Evolutionary conservation across 2,329 filamentous ascomycete genomes (phyloP), one percentile per base, ranked within the genome.

Genomic region (Exophiala phaeomuriformis): DNA sequence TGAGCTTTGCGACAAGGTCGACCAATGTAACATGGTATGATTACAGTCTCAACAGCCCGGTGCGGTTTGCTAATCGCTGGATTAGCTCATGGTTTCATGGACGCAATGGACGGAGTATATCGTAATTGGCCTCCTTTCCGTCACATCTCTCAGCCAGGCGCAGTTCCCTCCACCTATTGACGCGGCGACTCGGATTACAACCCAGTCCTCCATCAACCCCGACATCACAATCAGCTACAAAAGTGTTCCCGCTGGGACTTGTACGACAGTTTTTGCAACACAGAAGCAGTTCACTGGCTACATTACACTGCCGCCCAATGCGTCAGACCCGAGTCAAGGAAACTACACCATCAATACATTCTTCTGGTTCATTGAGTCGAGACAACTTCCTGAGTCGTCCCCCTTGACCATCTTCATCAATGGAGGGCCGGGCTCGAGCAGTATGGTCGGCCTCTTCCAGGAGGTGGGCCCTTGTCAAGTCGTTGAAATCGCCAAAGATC

Each of bases 251-350:
- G 67, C 72, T 5, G 81, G 79, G 43, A 82, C 78, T 8, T 88
- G 85, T 67, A 77, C 73, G 44, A 87, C 85, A 1, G 79, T 78
- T 5, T 86, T 85, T 63, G 65, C 74, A 42, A 74, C 72, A 1
- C 85, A 88, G 67, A 77, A 82, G 66, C 85, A 88, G 66, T 86
- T 83, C 64, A 80, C 82, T 3, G 85, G 85, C 63, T 87, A 85
- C 77, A 80, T 88, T 52, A 76, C 71, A 49, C 68, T 87, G 3
- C 80, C 82, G 3, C 64, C 66, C n/a, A 63, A 61, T 36, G 57
- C 62, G 29, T 56, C 66, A 27, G 53, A 61, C 29, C 64, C 65
- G 5, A 63, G 58, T 33, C 65, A 66, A 57, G 64, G 66, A 44
- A 66, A 68, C 44, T 68, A 67, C 47, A 56, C 64, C 12, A 65